These are phyloP conservation scores for Beauveria brongniartii DNA, from an alignment of 2,329 filamentous ascomycete species.

Conservation along the genomic window DNA sequence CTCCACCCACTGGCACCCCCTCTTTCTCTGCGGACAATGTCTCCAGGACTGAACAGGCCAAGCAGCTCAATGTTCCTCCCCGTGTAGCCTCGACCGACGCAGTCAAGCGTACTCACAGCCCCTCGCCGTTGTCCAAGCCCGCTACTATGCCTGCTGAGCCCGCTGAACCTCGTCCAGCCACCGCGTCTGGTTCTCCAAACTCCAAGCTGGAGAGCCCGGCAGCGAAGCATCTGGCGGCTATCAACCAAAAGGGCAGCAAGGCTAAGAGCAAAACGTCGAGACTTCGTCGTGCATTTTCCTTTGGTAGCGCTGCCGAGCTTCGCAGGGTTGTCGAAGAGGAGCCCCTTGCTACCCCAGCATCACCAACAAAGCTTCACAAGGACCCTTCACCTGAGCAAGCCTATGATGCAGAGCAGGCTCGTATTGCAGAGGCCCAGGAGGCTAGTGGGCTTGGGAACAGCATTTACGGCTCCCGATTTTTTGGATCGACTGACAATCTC, in stretches of 20 bases:
- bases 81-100: conserved; percentile 59
- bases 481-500: conserved; percentile 90
- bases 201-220: conserved; percentile 56
- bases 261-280: conserved; percentile 80
- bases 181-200: conserved; percentile 25
- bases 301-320: conserved; percentile 89
- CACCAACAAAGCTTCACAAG: conserved; percentile 54
- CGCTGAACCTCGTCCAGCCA: conserved; percentile 32
- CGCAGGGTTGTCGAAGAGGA: conserved; percentile 60
- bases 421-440: conserved; percentile 88
- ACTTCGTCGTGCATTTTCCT: conserved; percentile 86
- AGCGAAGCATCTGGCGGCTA: conserved; percentile 75
- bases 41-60: conserved; percentile 44
- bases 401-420: conserved; percentile 79
- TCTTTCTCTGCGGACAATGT: conserved; percentile 41
- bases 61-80: conserved; percentile 50
- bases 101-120: conserved; percentile 55
- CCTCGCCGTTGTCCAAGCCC: conserved; percentile 68
- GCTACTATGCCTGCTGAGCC: conserved; percentile 52
- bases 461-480: conserved; percentile 85
- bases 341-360: conserved; percentile 27
- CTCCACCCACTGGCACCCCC: conserved; percentile 45
- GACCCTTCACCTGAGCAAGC: conserved; percentile 55
- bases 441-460: conserved; percentile 83
- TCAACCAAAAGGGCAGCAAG: conserved; percentile 72